Conservation (phyloP, 345 rosid species). For the Melaleuca alternifolia region DNA sequence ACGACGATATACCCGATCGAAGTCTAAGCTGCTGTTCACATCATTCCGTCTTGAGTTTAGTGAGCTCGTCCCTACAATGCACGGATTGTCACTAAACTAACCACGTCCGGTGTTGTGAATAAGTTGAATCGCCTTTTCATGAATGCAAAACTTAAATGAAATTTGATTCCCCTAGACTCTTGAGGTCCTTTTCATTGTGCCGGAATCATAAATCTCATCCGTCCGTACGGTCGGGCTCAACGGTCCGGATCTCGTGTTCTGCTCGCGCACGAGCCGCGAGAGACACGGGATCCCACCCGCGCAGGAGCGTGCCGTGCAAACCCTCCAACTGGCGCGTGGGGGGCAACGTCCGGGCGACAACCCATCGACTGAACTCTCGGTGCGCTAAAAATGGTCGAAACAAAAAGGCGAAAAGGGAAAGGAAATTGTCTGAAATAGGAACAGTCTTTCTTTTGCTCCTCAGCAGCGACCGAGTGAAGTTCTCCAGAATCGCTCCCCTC, state of each 20-base stretch:
- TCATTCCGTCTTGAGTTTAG: background rate
- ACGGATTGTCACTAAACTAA: too few relatives aligned
- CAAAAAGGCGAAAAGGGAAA: background rate
- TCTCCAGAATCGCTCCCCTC: background rate
- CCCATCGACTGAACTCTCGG: background rate
- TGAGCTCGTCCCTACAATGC: too few relatives aligned
- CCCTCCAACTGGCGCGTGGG: background rate
- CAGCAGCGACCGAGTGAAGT: background rate
- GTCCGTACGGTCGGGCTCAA: background rate
- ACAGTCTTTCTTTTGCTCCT: background rate
- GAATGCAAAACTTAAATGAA: background rate
- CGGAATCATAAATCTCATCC: background rate
- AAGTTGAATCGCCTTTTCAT: background rate
- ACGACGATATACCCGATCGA: too few relatives aligned
- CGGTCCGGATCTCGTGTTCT: background rate
- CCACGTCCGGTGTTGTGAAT: background rate
- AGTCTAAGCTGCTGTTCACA: too few relatives aligned
- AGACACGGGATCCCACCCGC: background rate
- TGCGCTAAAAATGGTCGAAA: background rate
- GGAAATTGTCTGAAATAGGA: background rate
- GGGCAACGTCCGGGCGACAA: background rate
- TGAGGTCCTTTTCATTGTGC: background rate
- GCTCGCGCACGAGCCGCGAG: background rate
- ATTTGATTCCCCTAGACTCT: background rate
- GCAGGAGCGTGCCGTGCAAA: background rate